A percentile compares a stretch with the other conserved stretches of the same genome.
Evolutionary conservation across 2,329 filamentous ascomycete species (phyloP).

Genomic region (Aspergillus sp.): DNA sequence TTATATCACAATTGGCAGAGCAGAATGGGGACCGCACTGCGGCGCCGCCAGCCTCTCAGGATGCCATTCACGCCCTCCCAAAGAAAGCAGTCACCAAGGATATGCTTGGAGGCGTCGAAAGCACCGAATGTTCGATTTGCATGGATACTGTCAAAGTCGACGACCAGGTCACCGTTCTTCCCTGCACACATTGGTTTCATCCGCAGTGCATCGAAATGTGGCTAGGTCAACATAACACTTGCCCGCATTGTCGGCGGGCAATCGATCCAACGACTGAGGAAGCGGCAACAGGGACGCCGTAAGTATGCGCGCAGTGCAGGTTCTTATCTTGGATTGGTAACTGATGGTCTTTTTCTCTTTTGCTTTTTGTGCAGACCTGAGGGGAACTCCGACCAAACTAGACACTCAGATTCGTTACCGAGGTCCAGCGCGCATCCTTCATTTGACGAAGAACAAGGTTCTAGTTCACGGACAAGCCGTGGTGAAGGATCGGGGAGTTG

Average conservation of each 20-base stretch:
- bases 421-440: background rate
- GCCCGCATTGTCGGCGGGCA: constrained; percentile 59
- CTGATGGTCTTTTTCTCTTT: constrained; percentile 2
- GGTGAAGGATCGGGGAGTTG: constrained; percentile 19
- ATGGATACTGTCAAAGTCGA: constrained; percentile 78
- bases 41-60: constrained; percentile 74
- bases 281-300: constrained; percentile 17
- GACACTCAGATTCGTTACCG: background rate
- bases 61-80: constrained; percentile 71
- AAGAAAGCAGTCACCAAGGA: constrained; percentile 68
- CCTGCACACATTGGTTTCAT: constrained; percentile 94
- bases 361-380: constrained; percentile 17
- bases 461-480: constrained; percentile 12
- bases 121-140: constrained; percentile 87
- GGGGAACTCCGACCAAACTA: constrained; percentile 20
- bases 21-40: constrained; percentile 71
- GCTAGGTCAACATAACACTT: constrained; percentile 89
- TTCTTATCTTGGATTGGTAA: constrained; percentile 5
- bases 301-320: constrained; percentile 17
- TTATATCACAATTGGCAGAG: constrained; percentile 87
- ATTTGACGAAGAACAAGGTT: constrained; percentile 4
- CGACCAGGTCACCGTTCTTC: constrained; percentile 73
- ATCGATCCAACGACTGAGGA: constrained; percentile 26
- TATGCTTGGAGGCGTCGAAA: constrained; percentile 68
- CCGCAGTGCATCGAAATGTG: constrained; percentile 77